These are phyloP conservation scores for Aschersonia sp. DNA, from an alignment of 2,329 filamentous ascomycete species.

Conservation along the genomic window DNA sequence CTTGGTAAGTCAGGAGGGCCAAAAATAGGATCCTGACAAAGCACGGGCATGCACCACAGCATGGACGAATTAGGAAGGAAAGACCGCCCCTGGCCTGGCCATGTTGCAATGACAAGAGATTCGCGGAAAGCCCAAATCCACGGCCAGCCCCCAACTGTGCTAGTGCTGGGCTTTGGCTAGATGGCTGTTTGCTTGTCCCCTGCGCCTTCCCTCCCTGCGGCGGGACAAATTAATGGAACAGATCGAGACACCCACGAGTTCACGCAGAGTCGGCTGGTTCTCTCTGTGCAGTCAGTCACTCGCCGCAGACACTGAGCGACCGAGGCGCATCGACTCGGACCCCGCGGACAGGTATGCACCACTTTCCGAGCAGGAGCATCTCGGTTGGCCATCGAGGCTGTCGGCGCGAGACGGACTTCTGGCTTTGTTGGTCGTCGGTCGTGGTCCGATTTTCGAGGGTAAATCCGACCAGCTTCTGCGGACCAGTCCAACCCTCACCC, in stretches of 20 bases:
- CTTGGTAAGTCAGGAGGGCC: constrained; percentile 1
- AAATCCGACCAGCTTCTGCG: background rate
- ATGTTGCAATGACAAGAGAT: no score
- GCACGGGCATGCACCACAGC: background rate
- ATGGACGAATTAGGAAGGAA: background rate
- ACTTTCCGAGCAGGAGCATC: no score
- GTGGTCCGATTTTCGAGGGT: background rate
- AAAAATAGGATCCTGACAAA: constrained; percentile 6
- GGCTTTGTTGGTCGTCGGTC: background rate
- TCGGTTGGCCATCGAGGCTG: no score
- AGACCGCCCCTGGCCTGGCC: background rate
- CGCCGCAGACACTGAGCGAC: no score
- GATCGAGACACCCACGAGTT: background rate
- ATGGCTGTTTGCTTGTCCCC: background rate
- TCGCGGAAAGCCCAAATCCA: background rate
- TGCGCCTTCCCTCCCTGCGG: background rate
- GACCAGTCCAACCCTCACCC: background rate
- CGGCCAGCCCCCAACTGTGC: background rate
- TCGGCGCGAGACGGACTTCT: background rate
- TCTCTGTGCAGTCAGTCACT: no score
- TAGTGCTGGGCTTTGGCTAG: background rate
- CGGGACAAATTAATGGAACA: background rate
- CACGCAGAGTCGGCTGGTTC: no score
- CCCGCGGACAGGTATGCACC: no score
- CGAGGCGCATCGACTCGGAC: no score